Conservation (phyloP, 257 asterid species). For the Cynanchum wilfordii region DNA sequence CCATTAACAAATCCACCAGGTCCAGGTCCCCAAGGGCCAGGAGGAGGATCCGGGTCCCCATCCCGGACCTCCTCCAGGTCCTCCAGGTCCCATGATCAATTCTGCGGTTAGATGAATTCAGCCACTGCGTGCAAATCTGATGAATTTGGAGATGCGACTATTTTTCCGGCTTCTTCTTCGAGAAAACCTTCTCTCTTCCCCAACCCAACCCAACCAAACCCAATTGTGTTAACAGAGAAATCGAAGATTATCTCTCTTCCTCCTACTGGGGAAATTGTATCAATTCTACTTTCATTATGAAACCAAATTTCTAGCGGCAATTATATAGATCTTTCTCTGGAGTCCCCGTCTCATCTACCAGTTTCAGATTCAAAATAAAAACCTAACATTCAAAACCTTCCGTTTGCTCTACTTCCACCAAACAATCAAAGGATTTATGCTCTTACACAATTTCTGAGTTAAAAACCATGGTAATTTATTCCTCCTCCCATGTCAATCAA, state of each 20-base stretch:
- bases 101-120: background rate
- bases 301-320: background rate
- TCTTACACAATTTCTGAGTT: no score
- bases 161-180: background rate
- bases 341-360: constrained; percentile 1
- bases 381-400: constrained; percentile 4
- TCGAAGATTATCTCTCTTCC: no score
- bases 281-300: no score
- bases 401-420: background rate
- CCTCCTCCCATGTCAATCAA: no score
- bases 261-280: no score
- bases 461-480: no score
- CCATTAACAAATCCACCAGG: constrained; percentile 15
- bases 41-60: constrained; percentile 1
- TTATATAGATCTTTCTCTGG: background rate
- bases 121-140: background rate
- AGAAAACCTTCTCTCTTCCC: background rate
- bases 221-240: no score
- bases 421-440: background rate
- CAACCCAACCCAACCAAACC: background rate
- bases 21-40: constrained; percentile 13
- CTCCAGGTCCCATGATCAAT: constrained; percentile 14
- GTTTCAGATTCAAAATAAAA: background rate
- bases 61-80: constrained; percentile 6
- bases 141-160: background rate